Evolutionary conservation across 805 yeast species (phyloP).

Genomic region (Cyberlindnera misumaiensis): DNA sequence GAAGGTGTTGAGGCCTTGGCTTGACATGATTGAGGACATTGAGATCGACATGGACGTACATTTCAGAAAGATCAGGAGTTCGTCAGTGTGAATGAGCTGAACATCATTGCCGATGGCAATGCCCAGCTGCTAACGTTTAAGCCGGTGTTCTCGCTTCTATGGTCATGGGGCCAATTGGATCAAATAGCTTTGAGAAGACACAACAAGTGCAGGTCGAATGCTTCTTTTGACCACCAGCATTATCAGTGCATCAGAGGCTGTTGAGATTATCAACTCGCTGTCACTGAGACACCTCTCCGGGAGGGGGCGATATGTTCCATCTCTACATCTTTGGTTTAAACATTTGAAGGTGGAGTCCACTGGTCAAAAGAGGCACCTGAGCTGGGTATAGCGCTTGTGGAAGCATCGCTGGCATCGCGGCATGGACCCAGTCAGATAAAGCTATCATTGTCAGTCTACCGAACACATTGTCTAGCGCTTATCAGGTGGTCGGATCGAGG

Average conservation of each 20-base stretch:
- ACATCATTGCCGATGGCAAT: conserved; percentile 2
- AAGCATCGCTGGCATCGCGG: not conserved
- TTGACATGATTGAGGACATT: not conserved
- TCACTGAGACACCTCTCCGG: not conserved
- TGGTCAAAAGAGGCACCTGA: not conserved
- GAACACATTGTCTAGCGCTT: not conserved
- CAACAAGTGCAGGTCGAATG: not conserved
- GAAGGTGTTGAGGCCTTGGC: not conserved
- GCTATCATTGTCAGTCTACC: not conserved
- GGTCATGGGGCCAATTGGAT: not conserved
- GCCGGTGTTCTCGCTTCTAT: not conserved
- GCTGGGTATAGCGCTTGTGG: conserved; percentile 1
- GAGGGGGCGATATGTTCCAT: conserved; percentile 3
- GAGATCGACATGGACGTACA: not conserved
- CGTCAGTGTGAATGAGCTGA: not conserved
- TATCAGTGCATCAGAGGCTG: not conserved
- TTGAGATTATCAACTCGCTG: not conserved
- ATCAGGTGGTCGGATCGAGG: not conserved
- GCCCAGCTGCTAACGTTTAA: conserved; percentile 1
- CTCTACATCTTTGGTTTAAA: not conserved
- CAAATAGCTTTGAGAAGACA: not conserved
- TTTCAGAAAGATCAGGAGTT: not conserved
- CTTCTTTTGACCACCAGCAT: not conserved
- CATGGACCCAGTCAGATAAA: not conserved
- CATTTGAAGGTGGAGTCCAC: not conserved